phyloP scores from a whole-genome alignment of 768 basidiomycete genomes.

The Leccinum broughii region DNA sequence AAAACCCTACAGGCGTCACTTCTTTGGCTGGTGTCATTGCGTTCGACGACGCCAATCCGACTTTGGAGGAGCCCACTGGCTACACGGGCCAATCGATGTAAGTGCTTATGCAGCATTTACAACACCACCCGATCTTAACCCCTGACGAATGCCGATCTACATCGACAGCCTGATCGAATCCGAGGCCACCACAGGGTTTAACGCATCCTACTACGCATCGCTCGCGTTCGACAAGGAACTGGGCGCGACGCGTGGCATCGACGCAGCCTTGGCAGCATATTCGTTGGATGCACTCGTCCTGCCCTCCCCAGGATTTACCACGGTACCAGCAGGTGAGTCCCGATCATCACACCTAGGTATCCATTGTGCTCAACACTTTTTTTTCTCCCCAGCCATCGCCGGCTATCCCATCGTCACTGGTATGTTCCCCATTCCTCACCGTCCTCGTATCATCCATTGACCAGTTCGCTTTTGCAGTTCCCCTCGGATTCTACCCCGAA shows the following conservation, averaged over 20 bases:
- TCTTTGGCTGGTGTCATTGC: conserved; percentile 57
- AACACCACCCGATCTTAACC: background rate
- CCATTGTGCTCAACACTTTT: background rate
- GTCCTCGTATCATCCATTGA: background rate
- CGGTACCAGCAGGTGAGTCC: conserved; percentile 21
- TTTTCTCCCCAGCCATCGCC: conserved; percentile 27
- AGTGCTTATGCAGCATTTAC: conserved; percentile 23
- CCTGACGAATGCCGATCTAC: background rate
- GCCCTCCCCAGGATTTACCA: conserved; percentile 34
- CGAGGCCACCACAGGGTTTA: conserved; percentile 29
- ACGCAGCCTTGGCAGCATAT: conserved; percentile 45
- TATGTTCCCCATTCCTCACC: conserved; percentile 1
- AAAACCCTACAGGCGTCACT: conserved; percentile 60
- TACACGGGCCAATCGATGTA: conserved; percentile 38
- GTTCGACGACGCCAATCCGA: conserved; percentile 53
- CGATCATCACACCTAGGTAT: background rate
- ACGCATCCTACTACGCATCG: conserved; percentile 42
- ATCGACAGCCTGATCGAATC: conserved; percentile 22
- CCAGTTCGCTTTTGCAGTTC: conserved; percentile 20
- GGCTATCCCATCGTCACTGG: conserved; percentile 39
- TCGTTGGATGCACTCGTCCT: conserved; percentile 52
- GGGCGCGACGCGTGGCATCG: conserved; percentile 53
- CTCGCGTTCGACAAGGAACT: conserved; percentile 48
- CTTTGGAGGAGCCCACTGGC: conserved; percentile 44
- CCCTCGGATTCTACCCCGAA: conserved; percentile 41